These are phyloP conservation scores for Gypsophila paniculata DNA, from an alignment of 179 eudicot genomes.

Conservation along the genomic window DNA sequence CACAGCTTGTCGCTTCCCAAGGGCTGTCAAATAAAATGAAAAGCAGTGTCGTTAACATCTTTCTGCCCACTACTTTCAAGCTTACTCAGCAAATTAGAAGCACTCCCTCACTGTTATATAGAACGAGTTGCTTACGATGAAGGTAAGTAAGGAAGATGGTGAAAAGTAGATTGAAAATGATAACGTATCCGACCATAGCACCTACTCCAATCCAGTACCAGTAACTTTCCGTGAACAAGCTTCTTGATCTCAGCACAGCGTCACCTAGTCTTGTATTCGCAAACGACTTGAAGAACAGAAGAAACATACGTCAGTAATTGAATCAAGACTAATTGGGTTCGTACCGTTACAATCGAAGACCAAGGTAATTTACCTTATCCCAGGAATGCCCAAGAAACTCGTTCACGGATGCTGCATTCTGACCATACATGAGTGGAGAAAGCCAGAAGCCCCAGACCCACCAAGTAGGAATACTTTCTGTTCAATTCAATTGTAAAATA, in stretches of 20 bases:
- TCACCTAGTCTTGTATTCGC: constrained; percentile 53
- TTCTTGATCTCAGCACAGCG: constrained; percentile 55
- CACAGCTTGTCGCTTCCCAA: constrained; percentile 80
- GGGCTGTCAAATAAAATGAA: constrained; percentile 38
- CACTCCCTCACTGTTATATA: constrained; percentile 6
- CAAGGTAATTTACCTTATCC: constrained; percentile 66
- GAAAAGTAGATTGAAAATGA: constrained; percentile 68
- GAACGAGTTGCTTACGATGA: constrained; percentile 53
- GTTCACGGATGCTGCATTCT: constrained; percentile 82
- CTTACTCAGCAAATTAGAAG: neutral
- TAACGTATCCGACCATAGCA: constrained; percentile 67
- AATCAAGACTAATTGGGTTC: neutral
- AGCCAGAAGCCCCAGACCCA: constrained; percentile 96
- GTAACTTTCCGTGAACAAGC: constrained; percentile 69
- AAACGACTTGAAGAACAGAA: constrained; percentile 44
- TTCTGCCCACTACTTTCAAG: neutral
- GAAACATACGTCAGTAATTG: constrained; percentile 8
- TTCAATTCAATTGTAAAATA: constrained; percentile 15
- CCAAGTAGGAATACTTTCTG: constrained; percentile 84
- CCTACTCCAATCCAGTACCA: constrained; percentile 96
- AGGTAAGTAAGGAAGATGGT: constrained; percentile 65
- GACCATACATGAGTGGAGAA: constrained; percentile 93
- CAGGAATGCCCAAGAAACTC: constrained; percentile 92
- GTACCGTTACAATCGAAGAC: constrained; percentile 5
- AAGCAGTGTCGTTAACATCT: constrained; percentile 12